A percentile compares a stretch with the other conserved stretches of the same genome.
Conservation (phyloP, 2,329 filamentous ascomycete genomes). For the Arachnomyces sp. region DNA sequence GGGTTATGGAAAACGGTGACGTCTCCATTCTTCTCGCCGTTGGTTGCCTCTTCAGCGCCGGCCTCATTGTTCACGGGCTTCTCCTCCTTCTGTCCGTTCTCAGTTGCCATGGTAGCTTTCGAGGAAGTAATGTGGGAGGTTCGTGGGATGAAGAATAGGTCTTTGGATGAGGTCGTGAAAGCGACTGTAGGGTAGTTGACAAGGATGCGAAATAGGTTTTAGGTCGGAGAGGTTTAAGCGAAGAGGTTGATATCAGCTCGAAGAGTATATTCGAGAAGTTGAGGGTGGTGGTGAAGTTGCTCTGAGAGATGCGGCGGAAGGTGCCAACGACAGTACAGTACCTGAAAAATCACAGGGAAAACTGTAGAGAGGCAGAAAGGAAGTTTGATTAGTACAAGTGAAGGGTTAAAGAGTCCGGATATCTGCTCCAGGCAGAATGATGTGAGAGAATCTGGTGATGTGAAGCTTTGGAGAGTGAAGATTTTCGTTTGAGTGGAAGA, state of each 20-base stretch:
- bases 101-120: conserved; percentile 27
- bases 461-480: conserved; percentile 2
- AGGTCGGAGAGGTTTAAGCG: neutral
- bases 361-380: neutral
- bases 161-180: conserved; percentile 6
- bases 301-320: conserved; percentile 5
- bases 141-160: conserved; percentile 10
- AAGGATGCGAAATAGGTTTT: conserved; percentile 1
- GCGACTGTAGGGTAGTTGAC: neutral
- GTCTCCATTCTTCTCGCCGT: conserved; percentile 48
- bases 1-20: conserved; percentile 97
- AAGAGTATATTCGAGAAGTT: neutral
- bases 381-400: neutral
- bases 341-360: conserved; percentile 3
- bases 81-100: conserved; percentile 29
- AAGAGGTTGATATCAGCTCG: neutral
- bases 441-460: neutral
- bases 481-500: no score
- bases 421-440: conserved; percentile 15
- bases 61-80: conserved; percentile 44
- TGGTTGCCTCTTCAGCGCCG: conserved; percentile 36
- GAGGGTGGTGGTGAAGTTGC: neutral
- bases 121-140: no score
- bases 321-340: conserved; percentile 8
- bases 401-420: neutral